Base-by-base conservation (phyloP, 78 protist species). In the Polysphondylium violaceum region DNA sequence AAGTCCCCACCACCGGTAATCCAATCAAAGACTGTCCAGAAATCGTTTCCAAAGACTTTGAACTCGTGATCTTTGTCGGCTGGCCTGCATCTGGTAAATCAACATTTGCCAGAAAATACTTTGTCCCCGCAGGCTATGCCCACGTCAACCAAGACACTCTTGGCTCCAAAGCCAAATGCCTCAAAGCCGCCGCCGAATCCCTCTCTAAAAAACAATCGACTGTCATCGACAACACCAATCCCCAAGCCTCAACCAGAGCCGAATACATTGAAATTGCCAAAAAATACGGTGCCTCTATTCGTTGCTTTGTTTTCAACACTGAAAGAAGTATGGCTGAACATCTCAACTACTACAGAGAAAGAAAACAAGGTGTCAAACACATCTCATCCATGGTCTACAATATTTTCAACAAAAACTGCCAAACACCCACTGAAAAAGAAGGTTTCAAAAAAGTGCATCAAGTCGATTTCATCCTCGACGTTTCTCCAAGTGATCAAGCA, bases 201-300 rank as follows among this genome's bases (percentile, higher is more conserved):
- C 85, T 95, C 43, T 19, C 55, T 23, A 19, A 31, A 17, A 94
- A 95, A 41, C 21, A 85, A 29, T 41, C 75, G 11, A 86, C 35
- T 47, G 94, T 94, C 25, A 72, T 95, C n/a, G 97, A 95, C 61
- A 94, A 94, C 77, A 95, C 97, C 3, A 94, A 95, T 67, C 81
- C 79, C 7, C 23, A 9, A 1, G 38, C 47, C 14, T 77, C 17
- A 19, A 21, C 16, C 21, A 40, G 97, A 53, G 23, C 25, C 2
- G 85, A 29, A 38, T 87, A 36, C 29, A 21, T 93, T 14, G 27
- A 56, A 3, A 21, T 78, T 8, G 95, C 96, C 19, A 38, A 3
- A 40, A 19, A 53, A 31, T 56, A 29, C 16, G 16, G 47, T 12
- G 74, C 88, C 0, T 25, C 33, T 4, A 35, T 73, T 29, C 43